These are phyloP conservation scores for Fusarium incarnatum DNA, from an alignment of 2,329 filamentous ascomycete genomes.

Conservation along the genomic window DNA sequence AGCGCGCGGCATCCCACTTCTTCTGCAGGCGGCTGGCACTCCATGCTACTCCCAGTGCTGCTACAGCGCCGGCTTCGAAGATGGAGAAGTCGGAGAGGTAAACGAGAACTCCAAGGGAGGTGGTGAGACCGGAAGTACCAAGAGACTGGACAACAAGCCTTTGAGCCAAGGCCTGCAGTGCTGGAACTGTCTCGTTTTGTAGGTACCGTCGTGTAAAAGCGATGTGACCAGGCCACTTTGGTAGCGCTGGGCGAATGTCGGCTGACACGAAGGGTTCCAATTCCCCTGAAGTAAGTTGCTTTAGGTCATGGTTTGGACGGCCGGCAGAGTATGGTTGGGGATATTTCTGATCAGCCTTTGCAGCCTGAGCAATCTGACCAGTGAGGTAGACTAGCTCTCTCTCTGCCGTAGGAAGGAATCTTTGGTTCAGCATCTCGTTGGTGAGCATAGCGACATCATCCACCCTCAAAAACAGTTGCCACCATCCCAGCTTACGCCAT, in stretches of 20 bases:
- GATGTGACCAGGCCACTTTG: conserved; percentile 81
- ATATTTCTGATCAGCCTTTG: conserved; percentile 48
- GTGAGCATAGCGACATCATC: conserved; percentile 91
- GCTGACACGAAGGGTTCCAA: conserved; percentile 43
- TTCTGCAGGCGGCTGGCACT: conserved; percentile 70
- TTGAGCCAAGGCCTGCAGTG: conserved; percentile 78
- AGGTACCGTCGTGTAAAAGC: conserved; percentile 75
- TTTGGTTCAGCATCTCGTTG: conserved; percentile 78
- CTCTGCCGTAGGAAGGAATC: conserved; percentile 83
- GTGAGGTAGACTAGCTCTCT: conserved; percentile 84
- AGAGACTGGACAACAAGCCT: conserved; percentile 80
- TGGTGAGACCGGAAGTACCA: conserved; percentile 74
- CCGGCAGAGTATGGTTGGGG: conserved; percentile 51
- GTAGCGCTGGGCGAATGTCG: conserved; percentile 41
- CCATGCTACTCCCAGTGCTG: conserved; percentile 70
- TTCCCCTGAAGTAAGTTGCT: conserved; percentile 43
- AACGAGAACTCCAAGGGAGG: conserved; percentile 65
- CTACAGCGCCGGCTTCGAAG: conserved; percentile 72
- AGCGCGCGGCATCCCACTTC: conserved; percentile 70
- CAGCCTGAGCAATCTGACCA: conserved; percentile 73
- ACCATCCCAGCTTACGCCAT: conserved; percentile 89
- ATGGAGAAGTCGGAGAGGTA: conserved; percentile 67
- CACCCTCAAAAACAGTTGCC: conserved; percentile 94
- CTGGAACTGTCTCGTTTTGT: conserved; percentile 73
- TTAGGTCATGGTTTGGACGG: conserved; percentile 11